These are phyloP conservation scores for Plasmodium vinckei DNA, from an alignment of 169 alveolate species.

Conservation along the genomic window DNA sequence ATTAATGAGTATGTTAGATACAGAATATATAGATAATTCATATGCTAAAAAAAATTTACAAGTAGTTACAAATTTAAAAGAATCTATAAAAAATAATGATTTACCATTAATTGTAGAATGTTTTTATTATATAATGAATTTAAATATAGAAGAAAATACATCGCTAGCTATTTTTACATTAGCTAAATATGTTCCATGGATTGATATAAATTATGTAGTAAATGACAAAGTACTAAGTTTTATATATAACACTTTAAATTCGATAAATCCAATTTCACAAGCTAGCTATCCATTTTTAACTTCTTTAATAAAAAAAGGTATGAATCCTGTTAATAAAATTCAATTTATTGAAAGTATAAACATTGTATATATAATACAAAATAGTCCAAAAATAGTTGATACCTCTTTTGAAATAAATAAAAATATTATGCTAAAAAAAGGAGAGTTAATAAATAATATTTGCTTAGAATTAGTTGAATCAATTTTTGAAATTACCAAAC, in stretches of 20 bases:
- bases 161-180: conserved; percentile 41
- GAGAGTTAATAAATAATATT: conserved; percentile 48
- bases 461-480: conserved; percentile 66
- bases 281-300: conserved; percentile 46
- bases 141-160: conserved; percentile 23
- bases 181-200: conserved; percentile 71
- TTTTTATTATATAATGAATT: conserved; percentile 63
- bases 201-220: conserved; percentile 63
- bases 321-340: conserved; percentile 63
- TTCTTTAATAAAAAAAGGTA: conserved; percentile 48
- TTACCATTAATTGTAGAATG: conserved; percentile 57
- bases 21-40: conserved; percentile 57
- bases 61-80: conserved; percentile 42
- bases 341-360: conserved; percentile 69
- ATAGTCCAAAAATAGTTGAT: conserved; percentile 29
- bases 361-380: conserved; percentile 23
- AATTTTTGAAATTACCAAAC: conserved; percentile 37
- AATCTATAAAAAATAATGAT: conserved; percentile 64
- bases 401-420: conserved; percentile 35
- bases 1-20: conserved; percentile 66
- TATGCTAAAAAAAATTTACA: conserved; percentile 52
- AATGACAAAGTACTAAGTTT: conserved; percentile 46
- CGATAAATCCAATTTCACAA: conserved; percentile 24
- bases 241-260: conserved; percentile 36
- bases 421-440: conserved; percentile 58